These are phyloP conservation scores for Rubroboletus satanas DNA, from an alignment of 768 basidiomycete genomes.

Conservation along the genomic window DNA sequence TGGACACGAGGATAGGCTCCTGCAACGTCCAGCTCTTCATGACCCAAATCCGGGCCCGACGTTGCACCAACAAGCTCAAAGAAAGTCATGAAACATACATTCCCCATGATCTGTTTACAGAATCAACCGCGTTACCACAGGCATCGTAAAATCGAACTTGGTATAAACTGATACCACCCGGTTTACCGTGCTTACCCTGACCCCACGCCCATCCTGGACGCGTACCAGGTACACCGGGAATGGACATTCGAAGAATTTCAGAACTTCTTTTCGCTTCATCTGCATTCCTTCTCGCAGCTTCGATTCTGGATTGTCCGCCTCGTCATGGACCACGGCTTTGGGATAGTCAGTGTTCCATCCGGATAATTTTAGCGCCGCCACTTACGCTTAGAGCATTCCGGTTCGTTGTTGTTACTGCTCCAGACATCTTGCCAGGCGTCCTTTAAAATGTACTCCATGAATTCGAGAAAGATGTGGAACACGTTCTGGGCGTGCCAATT, in stretches of 20 bases:
- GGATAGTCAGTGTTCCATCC: background rate
- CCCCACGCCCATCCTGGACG: slow-evolving; percentile 8
- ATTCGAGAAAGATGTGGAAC: slow-evolving; percentile 16
- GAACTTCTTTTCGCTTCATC: slow-evolving; percentile 17
- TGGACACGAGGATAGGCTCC: background rate
- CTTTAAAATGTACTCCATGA: slow-evolving; percentile 12
- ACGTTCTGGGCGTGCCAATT: slow-evolving; percentile 9
- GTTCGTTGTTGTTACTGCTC: background rate
- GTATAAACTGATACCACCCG: slow-evolving; percentile 13
- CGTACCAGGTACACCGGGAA: slow-evolving; percentile 21
- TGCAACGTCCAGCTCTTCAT: background rate
- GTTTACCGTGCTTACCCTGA: slow-evolving; percentile 15
- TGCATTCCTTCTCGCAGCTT: slow-evolving; percentile 12
- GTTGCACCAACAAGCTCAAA: background rate
- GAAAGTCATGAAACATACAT: background rate
- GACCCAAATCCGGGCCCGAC: background rate
- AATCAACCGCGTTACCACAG: slow-evolving; percentile 14
- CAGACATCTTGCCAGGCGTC: background rate
- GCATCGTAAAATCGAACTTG: slow-evolving; percentile 16
- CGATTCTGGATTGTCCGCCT: background rate
- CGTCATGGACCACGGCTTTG: background rate
- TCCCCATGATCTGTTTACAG: slow-evolving; percentile 1
- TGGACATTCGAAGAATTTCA: slow-evolving; percentile 8
- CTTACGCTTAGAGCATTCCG: slow-evolving; percentile 1
- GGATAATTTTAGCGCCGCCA: background rate